Percentiles rank a stretch among this genome's conserved stretches.
phyloP scores from a whole-genome alignment of 345 rosid genomes.

The Draba incana region DNA sequence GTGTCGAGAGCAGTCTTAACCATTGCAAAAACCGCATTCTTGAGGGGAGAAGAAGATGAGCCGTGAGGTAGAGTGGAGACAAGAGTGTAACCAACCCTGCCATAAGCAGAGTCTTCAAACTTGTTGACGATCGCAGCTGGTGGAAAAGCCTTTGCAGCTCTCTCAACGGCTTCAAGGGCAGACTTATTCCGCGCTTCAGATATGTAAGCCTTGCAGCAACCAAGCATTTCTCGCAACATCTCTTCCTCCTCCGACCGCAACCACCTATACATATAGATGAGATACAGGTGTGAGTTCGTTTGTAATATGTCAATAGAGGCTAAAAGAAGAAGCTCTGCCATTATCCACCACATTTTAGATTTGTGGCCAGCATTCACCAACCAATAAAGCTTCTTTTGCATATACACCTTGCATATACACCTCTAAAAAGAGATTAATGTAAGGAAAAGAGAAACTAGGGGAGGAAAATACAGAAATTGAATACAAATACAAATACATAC shows the following conservation, averaged over 20 bases:
- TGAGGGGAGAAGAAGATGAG: constrained; percentile 53
- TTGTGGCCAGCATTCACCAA: constrained; percentile 38
- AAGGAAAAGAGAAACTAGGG: background rate
- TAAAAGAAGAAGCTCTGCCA: constrained; percentile 29
- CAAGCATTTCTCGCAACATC: constrained; percentile 73
- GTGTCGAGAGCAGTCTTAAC: constrained; percentile 74
- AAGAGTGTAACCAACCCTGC: constrained; percentile 83
- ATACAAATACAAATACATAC: constrained; percentile 13
- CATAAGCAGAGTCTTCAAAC: constrained; percentile 77
- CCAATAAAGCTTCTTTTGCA: background rate
- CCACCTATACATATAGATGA: constrained; percentile 15
- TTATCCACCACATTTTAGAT: constrained; percentile 37
- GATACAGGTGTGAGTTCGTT: background rate
- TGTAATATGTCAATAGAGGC: constrained; percentile 4
- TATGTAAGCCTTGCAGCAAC: constrained; percentile 84
- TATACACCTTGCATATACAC: constrained; percentile 1
- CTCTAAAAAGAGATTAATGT: background rate
- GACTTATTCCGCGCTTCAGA: constrained; percentile 74
- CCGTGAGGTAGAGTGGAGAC: constrained; percentile 55
- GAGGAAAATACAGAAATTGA: background rate
- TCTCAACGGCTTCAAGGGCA: constrained; percentile 70
- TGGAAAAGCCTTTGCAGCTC: constrained; percentile 63
- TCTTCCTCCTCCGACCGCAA: constrained; percentile 28
- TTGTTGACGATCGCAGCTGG: constrained; percentile 73
- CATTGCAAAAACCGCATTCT: constrained; percentile 68